Evolutionary conservation across 495 filamentous ascomycete species (phyloP).

Genomic region (Neurospora terricola): DNA sequence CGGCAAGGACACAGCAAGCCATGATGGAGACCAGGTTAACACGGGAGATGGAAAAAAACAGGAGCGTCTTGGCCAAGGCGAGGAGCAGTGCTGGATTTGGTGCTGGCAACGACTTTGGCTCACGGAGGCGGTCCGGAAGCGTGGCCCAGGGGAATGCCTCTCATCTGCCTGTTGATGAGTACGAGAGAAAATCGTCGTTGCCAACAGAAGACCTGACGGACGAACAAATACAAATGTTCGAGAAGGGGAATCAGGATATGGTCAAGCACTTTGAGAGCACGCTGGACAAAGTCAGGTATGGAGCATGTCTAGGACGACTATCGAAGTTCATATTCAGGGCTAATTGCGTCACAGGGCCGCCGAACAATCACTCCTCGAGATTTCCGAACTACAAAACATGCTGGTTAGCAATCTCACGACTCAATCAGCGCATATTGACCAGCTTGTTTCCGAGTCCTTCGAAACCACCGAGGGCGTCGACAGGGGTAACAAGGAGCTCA

Average conservation of each 20-base stretch:
- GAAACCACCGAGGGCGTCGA: constrained; percentile 77
- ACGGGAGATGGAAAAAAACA: constrained; percentile 79
- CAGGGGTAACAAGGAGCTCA: constrained; percentile 83
- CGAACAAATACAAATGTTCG: constrained; percentile 88
- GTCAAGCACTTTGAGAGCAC: constrained; percentile 84
- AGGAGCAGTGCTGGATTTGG: constrained; percentile 12
- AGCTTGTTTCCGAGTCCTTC: constrained; percentile 76
- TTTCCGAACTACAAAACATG: constrained; percentile 82
- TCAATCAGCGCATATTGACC: constrained; percentile 79
- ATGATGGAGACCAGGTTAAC: constrained; percentile 88
- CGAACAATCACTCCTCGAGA: constrained; percentile 84
- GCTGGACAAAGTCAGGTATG: constrained; percentile 83
- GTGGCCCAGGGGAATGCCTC: background rate
- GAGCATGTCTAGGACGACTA: background rate
- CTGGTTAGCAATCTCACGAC: constrained; percentile 74
- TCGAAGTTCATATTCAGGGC: background rate
- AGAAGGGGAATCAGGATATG: constrained; percentile 87
- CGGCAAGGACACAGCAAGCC: constrained; percentile 61
- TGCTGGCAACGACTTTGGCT: background rate
- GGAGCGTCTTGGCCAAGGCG: constrained; percentile 70
- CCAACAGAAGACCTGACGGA: constrained; percentile 56
- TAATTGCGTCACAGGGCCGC: constrained; percentile 51
- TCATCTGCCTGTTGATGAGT: constrained; percentile 29
- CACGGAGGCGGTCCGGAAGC: background rate
- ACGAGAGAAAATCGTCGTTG: constrained; percentile 14